Conservation (phyloP, 1,139 yeast species). For the Pichia sp. region DNA sequence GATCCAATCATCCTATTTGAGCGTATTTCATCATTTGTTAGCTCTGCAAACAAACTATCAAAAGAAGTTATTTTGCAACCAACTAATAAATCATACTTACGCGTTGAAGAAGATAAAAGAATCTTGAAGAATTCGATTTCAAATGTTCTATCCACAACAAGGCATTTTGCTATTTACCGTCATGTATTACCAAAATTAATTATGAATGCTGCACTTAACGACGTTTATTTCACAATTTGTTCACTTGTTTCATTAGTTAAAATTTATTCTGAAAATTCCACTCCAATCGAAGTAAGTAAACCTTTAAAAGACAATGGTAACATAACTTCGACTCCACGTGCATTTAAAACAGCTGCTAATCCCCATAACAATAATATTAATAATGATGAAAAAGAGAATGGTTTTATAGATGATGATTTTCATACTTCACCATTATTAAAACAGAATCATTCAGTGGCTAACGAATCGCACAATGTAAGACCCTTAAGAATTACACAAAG, state of each 20-base stretch:
- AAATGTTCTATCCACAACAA: conserved; percentile 69
- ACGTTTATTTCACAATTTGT: conserved; percentile 65
- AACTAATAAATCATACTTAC: conserved; percentile 10
- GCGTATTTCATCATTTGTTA: conserved; percentile 46
- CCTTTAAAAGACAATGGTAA: conserved; percentile 6
- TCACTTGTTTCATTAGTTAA: conserved; percentile 59
- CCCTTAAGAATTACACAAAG: conserved; percentile 56
- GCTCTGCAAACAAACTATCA: conserved; percentile 35
- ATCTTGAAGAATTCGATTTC: conserved; percentile 59
- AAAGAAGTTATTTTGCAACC: conserved; percentile 34
- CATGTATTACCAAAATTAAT: conserved; percentile 64
- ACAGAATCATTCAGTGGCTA: not conserved
- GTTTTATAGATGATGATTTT: not conserved
- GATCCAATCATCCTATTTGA: conserved; percentile 47
- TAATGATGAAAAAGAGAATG: not conserved
- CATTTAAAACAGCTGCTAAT: conserved; percentile 4
- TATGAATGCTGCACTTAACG: conserved; percentile 73
- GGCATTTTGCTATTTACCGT: conserved; percentile 65
- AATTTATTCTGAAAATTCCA: conserved; percentile 31
- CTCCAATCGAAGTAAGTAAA: not conserved
- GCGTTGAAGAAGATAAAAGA: conserved; percentile 15
- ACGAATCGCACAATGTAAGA: conserved; percentile 39
- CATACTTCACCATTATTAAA: not conserved
- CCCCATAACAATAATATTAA: not conserved
- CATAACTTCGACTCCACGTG: conserved; percentile 9